phyloP scores from a whole-genome alignment of 805 yeast species.

The Ogataea henricii region DNA sequence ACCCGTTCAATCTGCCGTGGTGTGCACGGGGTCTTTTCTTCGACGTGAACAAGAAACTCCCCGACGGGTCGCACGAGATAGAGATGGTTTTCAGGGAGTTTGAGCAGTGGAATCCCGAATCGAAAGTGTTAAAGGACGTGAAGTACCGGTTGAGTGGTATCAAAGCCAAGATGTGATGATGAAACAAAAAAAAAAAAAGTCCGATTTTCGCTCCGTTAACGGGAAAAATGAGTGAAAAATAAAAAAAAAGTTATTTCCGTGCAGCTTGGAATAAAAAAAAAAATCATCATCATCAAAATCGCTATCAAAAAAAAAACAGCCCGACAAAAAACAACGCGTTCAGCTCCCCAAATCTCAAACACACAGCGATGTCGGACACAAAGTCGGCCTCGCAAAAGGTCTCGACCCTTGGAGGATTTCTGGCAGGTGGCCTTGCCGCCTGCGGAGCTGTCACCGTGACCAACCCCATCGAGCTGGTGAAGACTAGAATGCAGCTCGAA shows the following conservation, averaged over 20 bases:
- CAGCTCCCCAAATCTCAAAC: neutral
- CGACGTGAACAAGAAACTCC: conserved; percentile 40
- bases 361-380: conserved; percentile 21
- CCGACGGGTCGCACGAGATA: conserved; percentile 58
- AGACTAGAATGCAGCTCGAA: conserved; percentile 95
- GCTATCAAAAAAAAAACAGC: neutral
- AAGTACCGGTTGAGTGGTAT: conserved; percentile 54
- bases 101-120: conserved; percentile 85
- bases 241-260: neutral
- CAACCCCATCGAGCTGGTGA: conserved; percentile 92
- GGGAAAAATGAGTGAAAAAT: neutral
- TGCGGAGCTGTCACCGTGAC: conserved; percentile 98
- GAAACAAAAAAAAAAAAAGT: neutral
- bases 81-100: conserved; percentile 65
- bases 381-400: conserved; percentile 59
- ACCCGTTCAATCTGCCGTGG: conserved; percentile 92
- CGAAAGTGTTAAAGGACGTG: conserved; percentile 78
- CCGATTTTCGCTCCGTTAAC: neutral
- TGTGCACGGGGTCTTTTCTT: conserved; percentile 80
- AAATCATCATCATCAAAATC: neutral
- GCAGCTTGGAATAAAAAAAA: neutral
- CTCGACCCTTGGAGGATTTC: conserved; percentile 73
- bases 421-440: conserved; percentile 93
- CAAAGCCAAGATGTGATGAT: conserved; percentile 27
- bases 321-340: neutral